These are phyloP conservation scores for Pterulicium gracile DNA, from an alignment of 1,284 basidiomycete species.

Conservation along the genomic window DNA sequence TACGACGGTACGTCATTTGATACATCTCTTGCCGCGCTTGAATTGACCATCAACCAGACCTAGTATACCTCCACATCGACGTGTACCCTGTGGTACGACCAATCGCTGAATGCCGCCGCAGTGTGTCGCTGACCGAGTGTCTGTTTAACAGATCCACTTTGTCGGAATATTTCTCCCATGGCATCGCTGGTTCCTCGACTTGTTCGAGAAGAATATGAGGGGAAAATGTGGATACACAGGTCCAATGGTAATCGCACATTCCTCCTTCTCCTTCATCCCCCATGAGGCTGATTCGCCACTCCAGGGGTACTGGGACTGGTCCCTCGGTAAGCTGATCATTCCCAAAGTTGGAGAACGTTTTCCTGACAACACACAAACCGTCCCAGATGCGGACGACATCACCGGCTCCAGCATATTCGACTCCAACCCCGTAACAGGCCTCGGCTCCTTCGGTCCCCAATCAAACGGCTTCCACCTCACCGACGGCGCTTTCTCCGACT, in stretches of 20 bases:
- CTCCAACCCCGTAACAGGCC: background rate
- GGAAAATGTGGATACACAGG: background rate
- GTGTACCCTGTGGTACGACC: background rate
- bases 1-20: background rate
- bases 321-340: background rate
- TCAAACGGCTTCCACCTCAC: background rate
- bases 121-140: too few relatives aligned
- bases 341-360: background rate
- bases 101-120: background rate
- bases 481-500: background rate
- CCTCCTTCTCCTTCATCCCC: too few relatives aligned
- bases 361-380: background rate
- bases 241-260: background rate
- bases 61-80: background rate
- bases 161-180: background rate
- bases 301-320: conserved; percentile 1
- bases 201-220: background rate
- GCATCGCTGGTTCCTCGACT: conserved; percentile 1
- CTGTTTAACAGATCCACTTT: background rate
- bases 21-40: background rate
- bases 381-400: background rate
- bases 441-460: background rate
- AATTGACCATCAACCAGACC: background rate
- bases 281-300: background rate
- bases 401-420: background rate